These are phyloP conservation scores for Hypoxylon rubiginosum DNA, from an alignment of 2,329 filamentous ascomycete genomes.

Conservation along the genomic window DNA sequence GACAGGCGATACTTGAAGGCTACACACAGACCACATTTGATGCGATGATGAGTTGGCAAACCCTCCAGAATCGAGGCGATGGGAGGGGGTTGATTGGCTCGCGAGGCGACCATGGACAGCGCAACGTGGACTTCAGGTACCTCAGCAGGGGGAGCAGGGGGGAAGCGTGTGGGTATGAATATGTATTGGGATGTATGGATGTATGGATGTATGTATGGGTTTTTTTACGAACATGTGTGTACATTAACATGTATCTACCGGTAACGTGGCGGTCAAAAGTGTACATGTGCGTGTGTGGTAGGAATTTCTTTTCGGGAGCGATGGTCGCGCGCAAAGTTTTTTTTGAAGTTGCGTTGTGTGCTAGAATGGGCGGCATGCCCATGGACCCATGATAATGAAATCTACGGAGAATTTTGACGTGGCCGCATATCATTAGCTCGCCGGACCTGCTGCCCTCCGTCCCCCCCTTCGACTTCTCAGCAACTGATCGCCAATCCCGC, in stretches of 20 bases:
- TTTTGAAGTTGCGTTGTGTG: conserved; percentile 17
- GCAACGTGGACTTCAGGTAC: conserved; percentile 49
- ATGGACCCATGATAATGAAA: conserved; percentile 44
- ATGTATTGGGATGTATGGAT: conserved; percentile 32
- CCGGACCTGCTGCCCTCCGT: conserved; percentile 43
- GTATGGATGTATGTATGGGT: background rate
- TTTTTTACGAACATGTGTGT: background rate
- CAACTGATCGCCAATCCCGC: conserved; percentile 41
- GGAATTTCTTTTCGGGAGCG: conserved; percentile 20
- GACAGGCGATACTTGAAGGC: conserved; percentile 49
- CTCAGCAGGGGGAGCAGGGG: conserved; percentile 42
- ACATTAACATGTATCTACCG: conserved; percentile 26
- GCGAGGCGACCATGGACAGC: conserved; percentile 42
- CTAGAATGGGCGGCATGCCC: conserved; percentile 36
- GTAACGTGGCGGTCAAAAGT: conserved; percentile 33
- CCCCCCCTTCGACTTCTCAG: conserved; percentile 36
- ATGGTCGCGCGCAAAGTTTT: background rate
- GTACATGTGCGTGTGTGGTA: conserved; percentile 22
- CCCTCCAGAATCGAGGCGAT: conserved; percentile 49
- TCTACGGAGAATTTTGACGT: conserved; percentile 53
- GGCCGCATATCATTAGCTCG: conserved; percentile 52
- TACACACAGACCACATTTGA: conserved; percentile 54
- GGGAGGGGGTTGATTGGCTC: conserved; percentile 50
- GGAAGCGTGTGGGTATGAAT: conserved; percentile 16
- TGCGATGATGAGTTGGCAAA: conserved; percentile 56